These are phyloP conservation scores for Taphrina pruni DNA, from an alignment of 1,139 yeast genomes.

Conservation along the genomic window DNA sequence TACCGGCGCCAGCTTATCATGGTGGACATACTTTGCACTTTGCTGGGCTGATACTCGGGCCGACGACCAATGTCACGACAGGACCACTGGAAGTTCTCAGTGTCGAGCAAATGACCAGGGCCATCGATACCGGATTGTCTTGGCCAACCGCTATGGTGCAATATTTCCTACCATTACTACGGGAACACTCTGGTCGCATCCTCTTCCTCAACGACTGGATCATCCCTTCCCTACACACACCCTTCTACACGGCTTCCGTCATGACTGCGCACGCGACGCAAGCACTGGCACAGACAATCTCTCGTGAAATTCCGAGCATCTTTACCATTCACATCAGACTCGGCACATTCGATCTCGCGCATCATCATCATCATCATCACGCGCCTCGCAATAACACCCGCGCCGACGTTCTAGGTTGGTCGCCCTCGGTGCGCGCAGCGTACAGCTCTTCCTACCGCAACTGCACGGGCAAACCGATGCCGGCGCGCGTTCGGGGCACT, in stretches of 20 bases:
- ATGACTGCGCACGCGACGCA: slow-evolving; percentile 30
- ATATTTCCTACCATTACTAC: slow-evolving; percentile 28
- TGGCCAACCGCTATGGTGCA: slow-evolving; percentile 35
- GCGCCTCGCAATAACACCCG: slow-evolving; percentile 1
- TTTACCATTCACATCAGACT: slow-evolving; percentile 29
- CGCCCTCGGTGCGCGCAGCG: slow-evolving; percentile 30
- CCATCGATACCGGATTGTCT: slow-evolving; percentile 9
- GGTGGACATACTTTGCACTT: slow-evolving; percentile 39
- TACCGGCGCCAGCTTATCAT: slow-evolving; percentile 39
- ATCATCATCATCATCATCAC: slow-evolving; percentile 7
- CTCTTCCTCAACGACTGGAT: slow-evolving; percentile 38
- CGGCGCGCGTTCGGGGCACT: slow-evolving; percentile 31
- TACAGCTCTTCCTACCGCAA: slow-evolving; percentile 27
- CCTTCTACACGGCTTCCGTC: slow-evolving; percentile 28
- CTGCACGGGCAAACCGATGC: slow-evolving; percentile 13
- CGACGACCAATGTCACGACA: slow-evolving; percentile 14
- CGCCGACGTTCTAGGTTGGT: slow-evolving; percentile 29
- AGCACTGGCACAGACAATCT: slow-evolving; percentile 22
- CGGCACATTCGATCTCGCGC: slow-evolving; percentile 39
- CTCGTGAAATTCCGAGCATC: slow-evolving; percentile 34
- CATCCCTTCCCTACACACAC: slow-evolving; percentile 32
- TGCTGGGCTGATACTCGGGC: slow-evolving; percentile 34
- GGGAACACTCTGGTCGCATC: slow-evolving; percentile 36
- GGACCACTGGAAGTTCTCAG: slow-evolving; percentile 31
- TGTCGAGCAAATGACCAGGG: slow-evolving; percentile 24